Percentiles rank a stretch among this genome's conserved stretches.
Evolutionary conservation across 768 basidiomycete species (phyloP).

Genomic region (Gautieria morchelliformis): DNA sequence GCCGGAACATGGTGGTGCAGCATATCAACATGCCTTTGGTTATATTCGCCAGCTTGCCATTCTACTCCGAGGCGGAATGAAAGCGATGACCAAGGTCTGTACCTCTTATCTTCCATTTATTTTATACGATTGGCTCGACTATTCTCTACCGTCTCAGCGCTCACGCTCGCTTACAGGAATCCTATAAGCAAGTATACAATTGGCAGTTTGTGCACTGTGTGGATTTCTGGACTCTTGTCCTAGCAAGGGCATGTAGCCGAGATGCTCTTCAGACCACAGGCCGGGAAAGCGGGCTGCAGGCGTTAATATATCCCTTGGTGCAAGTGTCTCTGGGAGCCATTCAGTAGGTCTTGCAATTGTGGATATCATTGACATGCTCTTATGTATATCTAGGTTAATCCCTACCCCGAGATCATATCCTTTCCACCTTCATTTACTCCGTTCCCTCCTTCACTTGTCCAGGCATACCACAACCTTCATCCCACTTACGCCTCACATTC

Average conservation of each 20-base stretch:
- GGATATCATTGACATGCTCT: background rate
- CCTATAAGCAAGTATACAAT: slow-evolving; percentile 92
- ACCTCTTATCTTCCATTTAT: background rate
- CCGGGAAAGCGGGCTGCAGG: slow-evolving; percentile 67
- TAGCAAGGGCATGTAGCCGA: slow-evolving; percentile 69
- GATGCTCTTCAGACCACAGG: slow-evolving; percentile 37
- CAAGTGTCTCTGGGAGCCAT: slow-evolving; percentile 91
- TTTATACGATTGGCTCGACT: slow-evolving; percentile 8
- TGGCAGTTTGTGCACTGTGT: slow-evolving; percentile 97
- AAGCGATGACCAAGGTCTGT: slow-evolving; percentile 70
- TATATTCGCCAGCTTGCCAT: slow-evolving; percentile 95
- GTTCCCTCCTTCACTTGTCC: slow-evolving; percentile 79
- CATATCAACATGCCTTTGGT: slow-evolving; percentile 93
- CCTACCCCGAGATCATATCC: slow-evolving; percentile 89
- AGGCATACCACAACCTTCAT: slow-evolving; percentile 79
- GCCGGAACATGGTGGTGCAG: slow-evolving; percentile 17
- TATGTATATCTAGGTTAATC: slow-evolving; percentile 50
- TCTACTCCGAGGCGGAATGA: slow-evolving; percentile 85
- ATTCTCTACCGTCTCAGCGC: background rate
- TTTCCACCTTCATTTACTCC: slow-evolving; percentile 85
- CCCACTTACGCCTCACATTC: slow-evolving; percentile 76
- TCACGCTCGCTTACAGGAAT: slow-evolving; percentile 45
- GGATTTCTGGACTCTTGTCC: slow-evolving; percentile 92
- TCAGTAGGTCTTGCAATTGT: slow-evolving; percentile 45
- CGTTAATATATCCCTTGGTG: slow-evolving; percentile 91